Base-by-base conservation (phyloP, 2,329 filamentous ascomycete species). In the Alternaria atra region DNA sequence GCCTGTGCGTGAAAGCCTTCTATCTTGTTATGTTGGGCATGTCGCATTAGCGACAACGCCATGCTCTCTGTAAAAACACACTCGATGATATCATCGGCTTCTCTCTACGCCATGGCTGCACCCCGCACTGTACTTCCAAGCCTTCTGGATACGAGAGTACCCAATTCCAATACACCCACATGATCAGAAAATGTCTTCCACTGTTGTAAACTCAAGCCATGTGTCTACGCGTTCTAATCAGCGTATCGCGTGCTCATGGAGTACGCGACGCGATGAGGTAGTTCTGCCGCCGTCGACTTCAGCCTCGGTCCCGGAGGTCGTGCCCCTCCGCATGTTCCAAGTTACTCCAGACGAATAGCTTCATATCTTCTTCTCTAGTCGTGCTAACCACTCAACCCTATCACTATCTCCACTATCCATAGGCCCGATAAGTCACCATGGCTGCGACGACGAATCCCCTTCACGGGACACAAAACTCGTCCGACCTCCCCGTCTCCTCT, bases 401-500 rank as follows among this genome's bases (percentile, higher is more conserved):
- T 56, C 48, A 40, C 29, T 52, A 40, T 55, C 40, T 40, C 13
- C 6, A 46, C 8, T 9, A 15, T 44, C 12, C 10, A 15, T 25
- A 34, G 27, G 3, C 17, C 15, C 10, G n/a, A 23, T 13, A 7
- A 15, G 5, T 17, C 50, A 51, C 59, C 37, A 79, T 78, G 76
- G 73, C 72, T 23, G 72, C 74, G 20, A 69, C 75, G 2, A 74
- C 70, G 7, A 79, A 80, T 37, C 77, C 77, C 13, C 73, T 80
- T 61, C 68, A 77, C 27, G 57, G 56, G 58, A 72, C 72, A 9
- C 66, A 76, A 44, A 15, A 56, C 37, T 23, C 67, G 44, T 64
- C 72, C 55, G 66, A 71, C 42, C 73, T 77, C 9, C 66, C 75
- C 35, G 80, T 93, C 60, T 95, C 92, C 23, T 82, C 83, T 63